Evolutionary conservation across 495 filamentous ascomycete genomes (phyloP).

Genomic region (Hypoxylon crocopeplum): DNA sequence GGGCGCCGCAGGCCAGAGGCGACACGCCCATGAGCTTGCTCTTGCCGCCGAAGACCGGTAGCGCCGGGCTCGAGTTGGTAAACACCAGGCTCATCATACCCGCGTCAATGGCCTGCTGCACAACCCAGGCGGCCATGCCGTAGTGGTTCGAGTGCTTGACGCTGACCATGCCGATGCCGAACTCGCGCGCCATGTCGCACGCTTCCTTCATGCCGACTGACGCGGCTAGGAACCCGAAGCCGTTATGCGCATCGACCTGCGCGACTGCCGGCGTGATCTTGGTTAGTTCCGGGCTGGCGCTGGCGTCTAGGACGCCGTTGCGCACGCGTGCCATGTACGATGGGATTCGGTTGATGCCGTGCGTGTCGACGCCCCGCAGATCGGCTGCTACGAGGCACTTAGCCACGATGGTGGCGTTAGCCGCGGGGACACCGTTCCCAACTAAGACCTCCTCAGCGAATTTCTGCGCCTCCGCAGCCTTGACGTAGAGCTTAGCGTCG

Average conservation of each 20-base stretch:
- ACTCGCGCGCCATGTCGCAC: conserved; percentile 66
- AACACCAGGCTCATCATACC: conserved; percentile 80
- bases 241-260: conserved; percentile 70
- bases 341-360: conserved; percentile 77
- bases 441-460: conserved; percentile 31
- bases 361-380: conserved; percentile 78
- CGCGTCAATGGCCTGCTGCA: conserved; percentile 73
- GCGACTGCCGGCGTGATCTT: conserved; percentile 73
- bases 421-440: conserved; percentile 60
- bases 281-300: conserved; percentile 59
- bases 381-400: conserved; percentile 72
- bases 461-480: conserved; percentile 16
- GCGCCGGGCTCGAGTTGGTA: conserved; percentile 77
- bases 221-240: conserved; percentile 76
- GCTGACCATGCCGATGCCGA: conserved; percentile 75
- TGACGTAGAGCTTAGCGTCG: conserved; percentile 25
- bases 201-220: conserved; percentile 68
- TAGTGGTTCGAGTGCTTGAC: conserved; percentile 82
- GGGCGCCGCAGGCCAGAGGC: conserved; percentile 80
- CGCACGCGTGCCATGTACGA: conserved; percentile 77
- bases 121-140: conserved; percentile 80
- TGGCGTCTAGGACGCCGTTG: conserved; percentile 65
- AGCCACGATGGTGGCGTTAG: conserved; percentile 66
- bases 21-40: conserved; percentile 74
- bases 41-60: conserved; percentile 75